Evolutionary conservation across 495 filamentous ascomycete genomes (phyloP).

Genomic region (Jackrogersella multiformis): DNA sequence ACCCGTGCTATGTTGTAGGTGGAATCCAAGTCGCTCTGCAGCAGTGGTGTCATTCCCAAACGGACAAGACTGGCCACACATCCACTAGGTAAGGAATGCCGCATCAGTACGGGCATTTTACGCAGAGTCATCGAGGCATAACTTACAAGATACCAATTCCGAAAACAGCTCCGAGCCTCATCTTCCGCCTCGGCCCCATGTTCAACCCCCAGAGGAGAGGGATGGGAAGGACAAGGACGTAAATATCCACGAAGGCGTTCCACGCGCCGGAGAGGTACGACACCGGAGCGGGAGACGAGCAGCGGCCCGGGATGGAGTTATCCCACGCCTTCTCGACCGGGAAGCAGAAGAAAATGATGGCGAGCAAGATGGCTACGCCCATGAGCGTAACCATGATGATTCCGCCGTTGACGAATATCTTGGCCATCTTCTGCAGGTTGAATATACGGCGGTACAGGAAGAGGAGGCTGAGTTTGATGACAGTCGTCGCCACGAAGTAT

Average conservation of each 20-base stretch:
- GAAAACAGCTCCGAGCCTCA: slow-evolving; percentile 1
- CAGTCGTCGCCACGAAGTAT: slow-evolving; percentile 3
- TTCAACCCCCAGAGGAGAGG: slow-evolving; percentile 8
- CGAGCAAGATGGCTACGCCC: neutral
- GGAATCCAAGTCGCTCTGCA: slow-evolving; percentile 1
- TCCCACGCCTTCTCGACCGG: slow-evolving; percentile 2
- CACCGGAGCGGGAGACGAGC: neutral
- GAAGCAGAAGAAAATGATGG: slow-evolving; percentile 6
- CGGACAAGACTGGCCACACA: slow-evolving; percentile 1
- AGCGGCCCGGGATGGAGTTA: neutral
- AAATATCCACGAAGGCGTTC: slow-evolving; percentile 6
- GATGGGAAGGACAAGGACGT: neutral
- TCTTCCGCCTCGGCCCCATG: neutral
- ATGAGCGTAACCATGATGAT: neutral
- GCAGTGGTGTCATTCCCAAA: slow-evolving; percentile 1
- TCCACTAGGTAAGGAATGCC: neutral
- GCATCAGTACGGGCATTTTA: neutral
- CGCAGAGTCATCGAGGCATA: neutral
- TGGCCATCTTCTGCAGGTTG: slow-evolving; percentile 1
- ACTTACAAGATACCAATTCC: slow-evolving; percentile 11
- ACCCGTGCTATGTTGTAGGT: slow-evolving; percentile 1
- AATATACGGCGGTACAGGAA: slow-evolving; percentile 5
- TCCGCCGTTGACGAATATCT: slow-evolving; percentile 2
- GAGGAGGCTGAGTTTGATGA: slow-evolving; percentile 7
- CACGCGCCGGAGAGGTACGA: neutral